A percentile compares a stretch with the other conserved stretches of the same genome.
Evolutionary conservation across 2,329 filamentous ascomycete species (phyloP).

Genomic region (Pestalotiopsis sp.): DNA sequence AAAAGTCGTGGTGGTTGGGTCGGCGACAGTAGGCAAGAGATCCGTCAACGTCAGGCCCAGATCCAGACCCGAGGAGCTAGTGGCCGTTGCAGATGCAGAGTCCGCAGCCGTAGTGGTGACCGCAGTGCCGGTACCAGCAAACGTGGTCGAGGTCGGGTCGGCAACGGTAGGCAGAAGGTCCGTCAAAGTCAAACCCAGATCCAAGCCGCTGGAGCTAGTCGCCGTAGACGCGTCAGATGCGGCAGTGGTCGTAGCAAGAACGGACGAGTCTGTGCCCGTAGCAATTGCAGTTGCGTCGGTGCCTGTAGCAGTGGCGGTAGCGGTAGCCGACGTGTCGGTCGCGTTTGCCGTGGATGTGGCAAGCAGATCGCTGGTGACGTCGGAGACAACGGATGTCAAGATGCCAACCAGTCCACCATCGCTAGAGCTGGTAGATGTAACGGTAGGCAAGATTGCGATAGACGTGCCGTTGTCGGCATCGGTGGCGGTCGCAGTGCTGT

Average conservation of each 20-base stretch:
- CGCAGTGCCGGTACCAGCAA: background rate
- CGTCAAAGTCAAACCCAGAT: background rate
- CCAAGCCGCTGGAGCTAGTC: background rate
- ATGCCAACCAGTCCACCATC: background rate
- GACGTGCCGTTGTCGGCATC: background rate
- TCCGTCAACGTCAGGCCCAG: background rate
- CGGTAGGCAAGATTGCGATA: slow-evolving; percentile 7
- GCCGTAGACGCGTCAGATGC: background rate
- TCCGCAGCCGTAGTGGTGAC: background rate
- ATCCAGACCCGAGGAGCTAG: background rate
- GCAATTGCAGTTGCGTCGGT: background rate
- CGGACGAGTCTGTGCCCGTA: background rate
- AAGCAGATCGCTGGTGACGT: slow-evolving; percentile 12
- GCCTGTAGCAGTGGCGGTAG: background rate
- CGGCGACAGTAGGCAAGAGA: slow-evolving; percentile 1
- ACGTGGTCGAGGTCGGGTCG: background rate
- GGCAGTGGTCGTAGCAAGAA: background rate
- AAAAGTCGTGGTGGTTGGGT: slow-evolving; percentile 5
- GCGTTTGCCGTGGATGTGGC: background rate
- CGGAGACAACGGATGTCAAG: slow-evolving; percentile 13
- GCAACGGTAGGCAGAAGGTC: background rate
- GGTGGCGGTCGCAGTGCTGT: background rate
- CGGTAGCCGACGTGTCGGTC: slow-evolving; percentile 4
- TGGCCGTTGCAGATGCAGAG: slow-evolving; percentile 2
- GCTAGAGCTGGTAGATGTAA: slow-evolving; percentile 10